These are phyloP conservation scores for Amanita pallidorosea DNA, from an alignment of 768 basidiomycete species.

Conservation along the genomic window DNA sequence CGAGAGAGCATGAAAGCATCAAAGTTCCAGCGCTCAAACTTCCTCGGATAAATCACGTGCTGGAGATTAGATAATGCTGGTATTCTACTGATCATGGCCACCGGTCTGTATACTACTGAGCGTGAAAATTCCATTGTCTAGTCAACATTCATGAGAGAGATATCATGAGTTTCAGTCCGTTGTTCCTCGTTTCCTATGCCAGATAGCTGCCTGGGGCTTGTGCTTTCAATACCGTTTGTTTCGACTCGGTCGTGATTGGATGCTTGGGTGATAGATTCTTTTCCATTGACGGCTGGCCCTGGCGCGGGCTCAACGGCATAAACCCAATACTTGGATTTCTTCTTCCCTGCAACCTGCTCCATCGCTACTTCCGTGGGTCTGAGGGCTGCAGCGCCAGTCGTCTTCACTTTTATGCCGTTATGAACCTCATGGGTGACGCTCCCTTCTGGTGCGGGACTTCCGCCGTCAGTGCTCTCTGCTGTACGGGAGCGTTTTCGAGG, in stretches of 20 bases:
- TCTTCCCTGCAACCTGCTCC: slow-evolving; percentile 70
- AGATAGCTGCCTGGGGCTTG: neutral
- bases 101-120: neutral
- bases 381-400: slow-evolving; percentile 50
- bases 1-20: slow-evolving; percentile 28
- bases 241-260: slow-evolving; percentile 3
- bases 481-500: slow-evolving; percentile 65
- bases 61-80: neutral
- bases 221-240: neutral
- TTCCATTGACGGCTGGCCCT: neutral
- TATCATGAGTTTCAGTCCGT: slow-evolving; percentile 1
- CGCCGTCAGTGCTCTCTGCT: slow-evolving; percentile 57
- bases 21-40: neutral
- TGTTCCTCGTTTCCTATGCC: neutral
- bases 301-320: slow-evolving; percentile 70
- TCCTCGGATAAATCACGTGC: neutral
- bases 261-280: neutral
- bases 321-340: slow-evolving; percentile 81
- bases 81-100: slow-evolving; percentile 1
- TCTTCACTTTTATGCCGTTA: slow-evolving; percentile 36
- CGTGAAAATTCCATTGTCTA: slow-evolving; percentile 9
- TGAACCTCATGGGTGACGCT: slow-evolving; percentile 11
- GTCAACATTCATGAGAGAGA: slow-evolving; percentile 7
- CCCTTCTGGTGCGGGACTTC: slow-evolving; percentile 29
- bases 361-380: slow-evolving; percentile 67